Evolutionary conservation across 805 yeast species (phyloP).

Genomic region (Yueomyces sinensis): DNA sequence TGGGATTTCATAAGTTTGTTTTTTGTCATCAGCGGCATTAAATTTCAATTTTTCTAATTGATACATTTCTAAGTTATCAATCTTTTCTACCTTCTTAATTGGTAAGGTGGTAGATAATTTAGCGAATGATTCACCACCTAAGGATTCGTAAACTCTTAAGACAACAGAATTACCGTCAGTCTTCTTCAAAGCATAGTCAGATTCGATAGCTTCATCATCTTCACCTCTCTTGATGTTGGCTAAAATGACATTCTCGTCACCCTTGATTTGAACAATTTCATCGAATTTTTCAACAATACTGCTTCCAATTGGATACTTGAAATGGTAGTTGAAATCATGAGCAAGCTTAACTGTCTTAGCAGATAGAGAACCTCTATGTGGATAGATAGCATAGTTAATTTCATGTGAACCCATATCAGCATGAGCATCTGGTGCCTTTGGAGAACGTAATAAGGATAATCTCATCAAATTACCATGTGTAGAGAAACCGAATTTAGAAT

Average conservation of each 20-base stretch:
- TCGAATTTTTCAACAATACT: constrained; percentile 10
- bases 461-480: constrained; percentile 90
- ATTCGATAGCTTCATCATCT: constrained; percentile 49
- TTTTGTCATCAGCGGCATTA: constrained; percentile 20
- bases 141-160: constrained; percentile 69
- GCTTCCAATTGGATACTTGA: constrained; percentile 12
- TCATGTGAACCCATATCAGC: constrained; percentile 88
- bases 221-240: constrained; percentile 81
- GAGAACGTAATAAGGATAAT: constrained; percentile 72
- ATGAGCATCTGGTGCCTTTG: constrained; percentile 87
- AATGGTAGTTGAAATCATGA: constrained; percentile 59
- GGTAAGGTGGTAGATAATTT: constrained; percentile 33
- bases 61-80: constrained; percentile 44
- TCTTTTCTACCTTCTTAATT: constrained; percentile 35
- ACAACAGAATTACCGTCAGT: constrained; percentile 40
- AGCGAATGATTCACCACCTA: constrained; percentile 67
- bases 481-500: constrained; percentile 83
- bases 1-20: constrained; percentile 26
- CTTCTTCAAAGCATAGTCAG: constrained; percentile 32
- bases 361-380: constrained; percentile 61
- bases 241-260: constrained; percentile 49
- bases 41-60: constrained; percentile 30
- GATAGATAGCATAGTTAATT: constrained; percentile 72
- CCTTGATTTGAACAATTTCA: constrained; percentile 26
- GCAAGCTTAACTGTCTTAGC: constrained; percentile 59